Conservation (phyloP, 2,329 filamentous ascomycete genomes). For the Colletotrichum tamarilloi region DNA sequence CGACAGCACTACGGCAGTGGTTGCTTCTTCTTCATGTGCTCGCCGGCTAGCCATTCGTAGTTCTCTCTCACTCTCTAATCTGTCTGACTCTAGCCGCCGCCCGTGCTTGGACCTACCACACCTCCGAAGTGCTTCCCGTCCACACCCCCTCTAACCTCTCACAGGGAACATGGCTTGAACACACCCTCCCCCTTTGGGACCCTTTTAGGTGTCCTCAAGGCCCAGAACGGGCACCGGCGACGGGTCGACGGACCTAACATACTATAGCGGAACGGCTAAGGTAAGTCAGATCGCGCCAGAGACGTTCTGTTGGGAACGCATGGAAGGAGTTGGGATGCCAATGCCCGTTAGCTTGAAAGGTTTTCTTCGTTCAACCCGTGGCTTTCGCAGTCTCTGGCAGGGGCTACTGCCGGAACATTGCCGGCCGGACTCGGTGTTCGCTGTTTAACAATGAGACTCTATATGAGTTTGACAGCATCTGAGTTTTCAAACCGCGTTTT, state of each 20-base stretch:
- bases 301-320: constrained; percentile 8
- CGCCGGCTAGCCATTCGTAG: background rate
- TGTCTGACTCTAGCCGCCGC: background rate
- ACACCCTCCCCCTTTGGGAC: background rate
- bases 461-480: background rate
- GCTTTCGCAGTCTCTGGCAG: background rate
- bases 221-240: background rate
- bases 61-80: background rate
- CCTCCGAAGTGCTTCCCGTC: background rate
- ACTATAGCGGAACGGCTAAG: background rate
- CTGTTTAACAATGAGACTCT: too few relatives aligned
- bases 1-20: constrained; percentile 4
- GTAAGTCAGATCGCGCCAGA: background rate
- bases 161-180: background rate
- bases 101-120: background rate
- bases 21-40: background rate
- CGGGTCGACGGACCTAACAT: background rate
- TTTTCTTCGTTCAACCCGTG: background rate
- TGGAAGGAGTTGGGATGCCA: background rate
- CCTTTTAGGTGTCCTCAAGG: background rate
- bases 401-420: constrained; percentile 5
- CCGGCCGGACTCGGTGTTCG: background rate
- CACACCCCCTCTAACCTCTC: background rate
- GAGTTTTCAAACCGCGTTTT: background rate
- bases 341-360: background rate